phyloP scores from a whole-genome alignment of 805 yeast genomes.

The Brettanomyces anomalus region DNA sequence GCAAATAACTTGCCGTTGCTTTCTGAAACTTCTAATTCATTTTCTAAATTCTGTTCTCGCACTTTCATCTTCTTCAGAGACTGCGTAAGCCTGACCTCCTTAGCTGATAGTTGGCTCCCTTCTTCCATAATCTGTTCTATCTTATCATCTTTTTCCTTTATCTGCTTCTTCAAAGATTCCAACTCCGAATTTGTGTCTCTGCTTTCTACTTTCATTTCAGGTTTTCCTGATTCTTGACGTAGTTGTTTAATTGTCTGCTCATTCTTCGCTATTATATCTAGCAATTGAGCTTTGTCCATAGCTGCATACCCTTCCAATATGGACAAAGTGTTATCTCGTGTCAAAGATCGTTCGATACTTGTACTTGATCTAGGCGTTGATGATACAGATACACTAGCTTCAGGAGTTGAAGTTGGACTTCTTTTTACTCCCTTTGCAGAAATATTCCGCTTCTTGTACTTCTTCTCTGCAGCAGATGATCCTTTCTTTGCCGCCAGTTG shows the following conservation, averaged over 20 bases:
- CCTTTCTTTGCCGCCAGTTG: constrained; percentile 63
- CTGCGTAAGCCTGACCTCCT: constrained; percentile 61
- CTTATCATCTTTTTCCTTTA: constrained; percentile 45
- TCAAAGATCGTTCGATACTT: too few relatives aligned
- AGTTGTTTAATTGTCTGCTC: neutral
- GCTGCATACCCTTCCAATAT: constrained; percentile 10
- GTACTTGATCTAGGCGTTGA: too few relatives aligned
- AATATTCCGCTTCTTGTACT: constrained; percentile 1
- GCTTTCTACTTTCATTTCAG: constrained; percentile 4
- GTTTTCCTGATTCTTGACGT: constrained; percentile 1
- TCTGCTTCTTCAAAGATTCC: constrained; percentile 19
- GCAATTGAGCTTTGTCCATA: neutral
- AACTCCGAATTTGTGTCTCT: neutral
- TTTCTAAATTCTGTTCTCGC: constrained; percentile 30
- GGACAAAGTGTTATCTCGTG: too few relatives aligned
- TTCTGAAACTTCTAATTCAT: constrained; percentile 23
- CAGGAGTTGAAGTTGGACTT: neutral
- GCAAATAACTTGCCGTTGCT: constrained; percentile 17
- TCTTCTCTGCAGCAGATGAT: constrained; percentile 5
- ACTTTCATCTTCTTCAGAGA: constrained; percentile 54
- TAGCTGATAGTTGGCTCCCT: constrained; percentile 63
- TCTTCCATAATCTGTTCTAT: constrained; percentile 63
- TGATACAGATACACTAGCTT: neutral
- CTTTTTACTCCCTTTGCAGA: neutral
- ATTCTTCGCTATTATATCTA: neutral